Base-by-base conservation (phyloP, 176 grass and related monocot genomes). In the Cenchrus purpureus region DNA sequence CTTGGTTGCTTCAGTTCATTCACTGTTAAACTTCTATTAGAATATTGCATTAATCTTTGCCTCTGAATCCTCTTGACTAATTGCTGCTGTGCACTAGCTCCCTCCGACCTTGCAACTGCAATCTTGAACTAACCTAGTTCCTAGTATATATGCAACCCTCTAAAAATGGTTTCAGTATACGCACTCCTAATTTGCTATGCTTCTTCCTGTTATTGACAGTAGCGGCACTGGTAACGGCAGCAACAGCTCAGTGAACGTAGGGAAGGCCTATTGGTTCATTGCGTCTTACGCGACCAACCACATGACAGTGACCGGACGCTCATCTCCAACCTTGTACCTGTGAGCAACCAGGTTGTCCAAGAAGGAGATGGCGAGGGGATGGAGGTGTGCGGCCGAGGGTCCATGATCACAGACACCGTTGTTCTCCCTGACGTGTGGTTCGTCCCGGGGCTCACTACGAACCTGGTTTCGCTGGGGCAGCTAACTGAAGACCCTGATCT, bases 311-410 rank as follows among this genome's bases (percentile, higher is more conserved):
- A 77, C 37, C 20, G 2, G 55, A 61, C 1, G 4, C 75, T 61
- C 55, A 77, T 77, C 55, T 77, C 56, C 37, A 22, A 61, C 75
- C 17, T 77, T 17, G 55, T 28, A 25, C 56, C 75, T 22, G 75
- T 61, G 20, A 61, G 4, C 37, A 77, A 77, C 37, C 34, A 61
- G 20, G 55, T 77, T 60, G 3, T 77, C 19, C 0, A 45, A 15
- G 75, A 1, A 4, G 75, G 37, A 5, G 20, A 25, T 0, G 37
- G 56, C 1, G 12, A 44, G 37, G 75, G 75, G 75, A 61, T 77
- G 75, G 19, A 15, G 34, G 11, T 77, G 6, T 45, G 56, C 4
- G 55, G 75, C 75, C 43, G 0, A 4, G 75, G 75, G 17, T 25
- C 6, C 12, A 56, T 77, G 37, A 46, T 15, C 40, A 69, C 66